phyloP scores from a whole-genome alignment of 345 rosid genomes.

The Ceriops zippeliana region DNA sequence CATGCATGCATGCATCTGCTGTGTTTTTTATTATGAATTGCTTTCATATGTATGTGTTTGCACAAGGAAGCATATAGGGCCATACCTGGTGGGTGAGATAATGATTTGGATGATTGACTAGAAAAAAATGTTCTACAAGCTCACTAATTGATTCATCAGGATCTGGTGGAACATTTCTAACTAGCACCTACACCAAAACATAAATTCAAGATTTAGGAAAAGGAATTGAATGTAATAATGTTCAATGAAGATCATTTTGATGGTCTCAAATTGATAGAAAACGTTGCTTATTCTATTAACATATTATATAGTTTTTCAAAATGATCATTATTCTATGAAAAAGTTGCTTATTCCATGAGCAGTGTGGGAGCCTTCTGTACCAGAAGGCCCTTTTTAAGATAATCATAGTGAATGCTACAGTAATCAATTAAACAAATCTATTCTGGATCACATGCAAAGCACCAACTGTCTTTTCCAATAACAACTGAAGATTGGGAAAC shows the following conservation, averaged over 20 bases:
- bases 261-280: not conserved
- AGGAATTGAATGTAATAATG: not conserved
- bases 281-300: too few relatives aligned
- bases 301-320: too few relatives aligned
- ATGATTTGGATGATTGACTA: conserved; percentile 83
- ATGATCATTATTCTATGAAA: not conserved
- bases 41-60: not conserved
- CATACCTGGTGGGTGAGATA: conserved; percentile 84
- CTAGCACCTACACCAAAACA: conserved; percentile 57
- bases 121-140: conserved; percentile 82
- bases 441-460: too few relatives aligned
- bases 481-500: too few relatives aligned
- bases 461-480: too few relatives aligned
- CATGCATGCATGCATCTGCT: too few relatives aligned
- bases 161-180: conserved; percentile 84
- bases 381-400: too few relatives aligned
- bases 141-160: conserved; percentile 83
- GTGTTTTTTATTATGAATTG: too few relatives aligned
- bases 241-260: conserved; percentile 1
- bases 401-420: too few relatives aligned
- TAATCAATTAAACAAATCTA: too few relatives aligned
- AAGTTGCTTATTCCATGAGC: too few relatives aligned
- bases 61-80: conserved; percentile 4
- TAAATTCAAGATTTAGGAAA: conserved; percentile 3
- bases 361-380: too few relatives aligned